These are phyloP conservation scores for Fusarium mundagurra DNA, from an alignment of 2,329 filamentous ascomycete species.

Conservation along the genomic window DNA sequence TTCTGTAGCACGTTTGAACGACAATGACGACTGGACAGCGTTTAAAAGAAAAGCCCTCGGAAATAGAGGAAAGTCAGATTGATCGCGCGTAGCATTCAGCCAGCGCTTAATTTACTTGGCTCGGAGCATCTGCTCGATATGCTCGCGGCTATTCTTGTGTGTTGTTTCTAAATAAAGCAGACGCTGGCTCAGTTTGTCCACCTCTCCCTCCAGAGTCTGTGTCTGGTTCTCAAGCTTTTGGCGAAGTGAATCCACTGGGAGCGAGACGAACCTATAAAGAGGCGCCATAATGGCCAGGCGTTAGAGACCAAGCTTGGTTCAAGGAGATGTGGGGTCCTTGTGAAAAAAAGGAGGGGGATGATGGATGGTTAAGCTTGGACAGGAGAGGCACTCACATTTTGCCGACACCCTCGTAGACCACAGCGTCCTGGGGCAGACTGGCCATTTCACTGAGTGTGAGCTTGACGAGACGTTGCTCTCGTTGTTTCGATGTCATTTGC, in stretches of 20 bases:
- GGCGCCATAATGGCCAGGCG: neutral
- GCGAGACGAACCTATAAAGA: slow-evolving; percentile 80
- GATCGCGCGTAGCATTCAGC: neutral
- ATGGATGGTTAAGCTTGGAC: neutral
- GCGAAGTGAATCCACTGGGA: slow-evolving; percentile 77
- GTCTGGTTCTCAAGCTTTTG: slow-evolving; percentile 80
- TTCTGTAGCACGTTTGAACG: neutral
- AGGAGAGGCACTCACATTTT: slow-evolving; percentile 78
- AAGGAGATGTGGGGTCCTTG: neutral
- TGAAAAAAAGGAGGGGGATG: neutral
- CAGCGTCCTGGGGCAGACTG: slow-evolving; percentile 77
- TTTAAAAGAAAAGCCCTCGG: neutral
- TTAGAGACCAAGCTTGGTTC: neutral
- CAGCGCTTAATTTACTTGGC: slow-evolving; percentile 50
- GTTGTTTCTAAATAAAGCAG: slow-evolving; percentile 94
- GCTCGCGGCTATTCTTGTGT: slow-evolving; percentile 90
- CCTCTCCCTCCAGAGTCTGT: slow-evolving; percentile 78
- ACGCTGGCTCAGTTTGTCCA: slow-evolving; percentile 85
- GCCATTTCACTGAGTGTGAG: slow-evolving; percentile 86
- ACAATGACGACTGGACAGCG: neutral
- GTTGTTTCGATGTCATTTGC: slow-evolving; percentile 85
- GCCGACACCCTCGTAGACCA: slow-evolving; percentile 92
- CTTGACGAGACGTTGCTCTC: slow-evolving; percentile 88
- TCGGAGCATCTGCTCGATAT: slow-evolving; percentile 87
- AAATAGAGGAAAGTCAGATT: neutral